phyloP scores from a whole-genome alignment of 2,329 filamentous ascomycete genomes.

The Aspergillus ochraceoroseus region DNA sequence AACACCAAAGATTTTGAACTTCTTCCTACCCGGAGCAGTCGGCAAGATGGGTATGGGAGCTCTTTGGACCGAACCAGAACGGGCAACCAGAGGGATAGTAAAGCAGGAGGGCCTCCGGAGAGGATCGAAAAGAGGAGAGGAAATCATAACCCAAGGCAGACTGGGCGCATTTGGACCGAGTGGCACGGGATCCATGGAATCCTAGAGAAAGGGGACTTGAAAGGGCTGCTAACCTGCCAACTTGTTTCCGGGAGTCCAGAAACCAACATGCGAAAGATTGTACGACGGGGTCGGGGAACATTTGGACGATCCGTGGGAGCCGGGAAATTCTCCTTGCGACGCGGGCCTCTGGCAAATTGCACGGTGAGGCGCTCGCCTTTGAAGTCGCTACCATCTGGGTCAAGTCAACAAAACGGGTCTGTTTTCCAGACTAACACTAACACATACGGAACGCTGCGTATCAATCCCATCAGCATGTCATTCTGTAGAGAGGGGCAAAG shows the following conservation, averaged over 20 bases:
- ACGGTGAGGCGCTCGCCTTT: slow-evolving; percentile 97
- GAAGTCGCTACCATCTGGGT: slow-evolving; percentile 86
- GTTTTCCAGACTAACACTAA: slow-evolving; percentile 56
- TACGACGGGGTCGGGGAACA: slow-evolving; percentile 80
- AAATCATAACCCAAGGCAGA: slow-evolving; percentile 18
- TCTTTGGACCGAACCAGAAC: not conserved
- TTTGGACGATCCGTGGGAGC: slow-evolving; percentile 58
- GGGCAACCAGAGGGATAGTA: too few relatives aligned
- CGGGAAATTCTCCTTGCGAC: slow-evolving; percentile 61
- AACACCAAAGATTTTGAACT: not conserved
- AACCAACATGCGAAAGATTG: slow-evolving; percentile 94
- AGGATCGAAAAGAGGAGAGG: not conserved
- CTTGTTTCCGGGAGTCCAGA: slow-evolving; percentile 98
- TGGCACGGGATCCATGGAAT: slow-evolving; percentile 23
- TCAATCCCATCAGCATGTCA: slow-evolving; percentile 21
- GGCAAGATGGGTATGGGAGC: not conserved
- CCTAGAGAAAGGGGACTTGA: slow-evolving; percentile 30
- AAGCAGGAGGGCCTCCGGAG: too few relatives aligned
- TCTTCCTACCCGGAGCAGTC: not conserved
- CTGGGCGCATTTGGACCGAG: slow-evolving; percentile 15
- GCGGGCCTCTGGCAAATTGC: slow-evolving; percentile 90
- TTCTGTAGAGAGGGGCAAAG: slow-evolving; percentile 10
- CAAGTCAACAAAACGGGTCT: slow-evolving; percentile 32
- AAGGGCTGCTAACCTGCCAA: slow-evolving; percentile 89
- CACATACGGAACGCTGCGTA: slow-evolving; percentile 54